A percentile compares a stretch with the other conserved stretches of the same genome.
phyloP scores from a whole-genome alignment of 768 basidiomycete genomes.

The Panaeolus papilionaceus region DNA sequence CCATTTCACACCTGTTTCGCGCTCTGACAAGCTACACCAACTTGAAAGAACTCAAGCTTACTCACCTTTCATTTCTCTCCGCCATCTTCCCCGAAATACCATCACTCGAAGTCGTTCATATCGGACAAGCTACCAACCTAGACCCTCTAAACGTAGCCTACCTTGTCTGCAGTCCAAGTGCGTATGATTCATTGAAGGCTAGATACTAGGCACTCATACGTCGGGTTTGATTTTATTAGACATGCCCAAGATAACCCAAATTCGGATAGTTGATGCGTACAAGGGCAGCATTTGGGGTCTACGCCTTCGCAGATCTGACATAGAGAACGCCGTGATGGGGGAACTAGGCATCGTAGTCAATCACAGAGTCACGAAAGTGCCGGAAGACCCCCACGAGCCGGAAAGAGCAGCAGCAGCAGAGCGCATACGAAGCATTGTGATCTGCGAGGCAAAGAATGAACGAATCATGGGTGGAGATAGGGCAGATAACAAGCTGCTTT shows the following conservation, averaged over 20 bases:
- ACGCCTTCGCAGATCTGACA: conserved; percentile 53
- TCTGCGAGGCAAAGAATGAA: conserved; percentile 59
- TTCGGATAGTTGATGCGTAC: conserved; percentile 61
- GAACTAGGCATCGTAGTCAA: conserved; percentile 7
- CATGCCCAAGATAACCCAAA: conserved; percentile 33
- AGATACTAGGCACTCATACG: not conserved
- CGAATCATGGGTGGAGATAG: conserved; percentile 61
- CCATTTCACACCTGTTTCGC: conserved; percentile 43
- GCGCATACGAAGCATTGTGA: conserved; percentile 45
- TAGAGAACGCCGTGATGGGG: conserved; percentile 44
- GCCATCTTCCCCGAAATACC: conserved; percentile 42
- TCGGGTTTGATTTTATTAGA: conserved; percentile 18
- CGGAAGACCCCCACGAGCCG: conserved; percentile 13
- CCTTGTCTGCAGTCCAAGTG: conserved; percentile 32
- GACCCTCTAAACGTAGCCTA: conserved; percentile 43
- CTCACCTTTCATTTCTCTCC: conserved; percentile 41
- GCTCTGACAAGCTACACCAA: conserved; percentile 49
- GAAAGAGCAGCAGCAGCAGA: conserved; percentile 29
- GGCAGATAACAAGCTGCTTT: conserved; percentile 30
- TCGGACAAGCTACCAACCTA: conserved; percentile 58
- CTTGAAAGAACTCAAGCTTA: conserved; percentile 51
- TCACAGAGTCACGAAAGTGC: not conserved
- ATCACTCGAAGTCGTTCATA: conserved; percentile 46
- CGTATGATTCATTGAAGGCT: not conserved
- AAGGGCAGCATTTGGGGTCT: conserved; percentile 64